A percentile compares a stretch with the other conserved stretches of the same genome.
These are phyloP conservation scores for Excoecaria cochinchinensis DNA, from an alignment of 345 rosid species.

Conservation along the genomic window DNA sequence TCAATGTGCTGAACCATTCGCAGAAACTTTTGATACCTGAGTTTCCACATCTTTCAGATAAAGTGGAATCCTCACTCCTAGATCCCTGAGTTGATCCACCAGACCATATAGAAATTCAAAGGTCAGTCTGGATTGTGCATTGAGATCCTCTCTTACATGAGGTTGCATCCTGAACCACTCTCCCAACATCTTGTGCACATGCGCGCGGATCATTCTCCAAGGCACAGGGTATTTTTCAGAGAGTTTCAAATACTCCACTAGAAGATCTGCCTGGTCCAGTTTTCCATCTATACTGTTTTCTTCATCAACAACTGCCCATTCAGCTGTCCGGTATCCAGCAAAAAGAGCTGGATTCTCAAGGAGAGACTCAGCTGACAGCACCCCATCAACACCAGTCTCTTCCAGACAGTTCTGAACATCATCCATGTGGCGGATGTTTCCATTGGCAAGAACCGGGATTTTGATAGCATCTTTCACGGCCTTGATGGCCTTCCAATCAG, in stretches of 20 bases:
- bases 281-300: constrained; percentile 48
- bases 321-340: constrained; percentile 73
- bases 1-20: constrained; percentile 23
- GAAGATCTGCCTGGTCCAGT: constrained; percentile 66
- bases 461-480: constrained; percentile 67
- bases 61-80: constrained; percentile 70
- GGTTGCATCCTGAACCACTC: constrained; percentile 86
- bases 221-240: constrained; percentile 84
- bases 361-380: constrained; percentile 92
- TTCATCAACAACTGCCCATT: constrained; percentile 50
- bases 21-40: constrained; percentile 7
- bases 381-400: constrained; percentile 84
- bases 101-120: constrained; percentile 74
- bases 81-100: constrained; percentile 60
- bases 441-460: constrained; percentile 94
- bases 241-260: constrained; percentile 77
- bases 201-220: constrained; percentile 91
- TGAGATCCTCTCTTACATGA: constrained; percentile 69
- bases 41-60: constrained; percentile 40
- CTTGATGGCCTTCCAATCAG: constrained; percentile 77
- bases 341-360: constrained; percentile 93
- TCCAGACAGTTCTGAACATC: constrained; percentile 63
- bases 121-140: constrained; percentile 62
- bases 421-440: constrained; percentile 78
- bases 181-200: constrained; percentile 84